Base-by-base conservation (phyloP, 129 eudicot species). In the Tagetes erecta region DNA sequence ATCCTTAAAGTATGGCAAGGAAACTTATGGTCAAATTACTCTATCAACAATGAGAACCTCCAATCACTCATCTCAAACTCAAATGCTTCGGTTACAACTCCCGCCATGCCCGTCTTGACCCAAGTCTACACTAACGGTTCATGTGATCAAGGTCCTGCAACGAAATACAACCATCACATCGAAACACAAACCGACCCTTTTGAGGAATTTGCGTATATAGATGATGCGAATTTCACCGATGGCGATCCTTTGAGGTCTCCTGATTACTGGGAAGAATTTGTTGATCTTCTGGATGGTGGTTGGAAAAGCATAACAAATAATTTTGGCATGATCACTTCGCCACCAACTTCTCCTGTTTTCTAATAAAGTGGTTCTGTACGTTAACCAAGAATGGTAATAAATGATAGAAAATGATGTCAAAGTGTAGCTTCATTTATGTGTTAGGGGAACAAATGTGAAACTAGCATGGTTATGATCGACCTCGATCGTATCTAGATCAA, bases 1-100 rank as follows among this genome's bases (percentile, higher is more conserved):
- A 81, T 85, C 31, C 76, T 90, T 1, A 87, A 83, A 78, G 96
- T 85, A 12, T 89, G 92, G 92, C 92, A 83, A 53, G 78, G 84
- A 3, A 72, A 77, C 20, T 86, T 84, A 83, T 64, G 75, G 70
- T 79, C 78, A 1, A 83, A 72, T 14, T 64, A 74, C 59, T 78
- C 80, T 20, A 68, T 74, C 74, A 73, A 82, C 68, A 77, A 64
- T 33, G 89, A 80, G 34, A 85, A 36, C 69, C 79, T 85, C 5
- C 86, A 84, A 56, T 81, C 96, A 44, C 91, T 88, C 14, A 83
- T 86, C 0, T 85, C 92, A 2, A 74, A 71, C 20, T 49, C 87
- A 1, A 87, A 87, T 78, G 87, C 75, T 73, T 73, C 89, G 0
- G 58, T 72, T 7, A 64, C 64, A 45, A 46, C 64, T 37, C 53